Evolutionary conservation across 1,284 basidiomycete species (phyloP).

Genomic region (Tilletia indica): DNA sequence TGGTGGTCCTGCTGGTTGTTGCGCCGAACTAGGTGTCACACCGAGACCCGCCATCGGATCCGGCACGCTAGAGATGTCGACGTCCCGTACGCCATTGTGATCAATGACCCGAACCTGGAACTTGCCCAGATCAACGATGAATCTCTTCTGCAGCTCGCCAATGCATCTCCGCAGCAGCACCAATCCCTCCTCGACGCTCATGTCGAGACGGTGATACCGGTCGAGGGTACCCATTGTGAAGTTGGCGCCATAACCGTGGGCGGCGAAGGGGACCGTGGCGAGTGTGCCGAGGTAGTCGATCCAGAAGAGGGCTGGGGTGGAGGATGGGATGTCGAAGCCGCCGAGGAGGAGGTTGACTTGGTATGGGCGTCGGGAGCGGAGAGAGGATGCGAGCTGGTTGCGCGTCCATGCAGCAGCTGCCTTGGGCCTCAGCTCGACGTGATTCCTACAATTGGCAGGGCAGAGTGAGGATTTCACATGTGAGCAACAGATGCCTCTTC

Average conservation of each 20-base stretch:
- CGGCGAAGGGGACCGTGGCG: slow-evolving; percentile 83
- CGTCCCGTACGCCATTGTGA: slow-evolving; percentile 77
- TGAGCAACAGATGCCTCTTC: background rate
- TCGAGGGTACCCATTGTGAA: slow-evolving; percentile 90
- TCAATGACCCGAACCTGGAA: slow-evolving; percentile 90
- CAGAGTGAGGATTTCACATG: background rate
- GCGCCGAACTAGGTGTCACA: background rate
- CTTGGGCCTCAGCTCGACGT: slow-evolving; percentile 80
- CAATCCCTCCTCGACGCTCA: slow-evolving; percentile 77
- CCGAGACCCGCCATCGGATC: slow-evolving; percentile 16
- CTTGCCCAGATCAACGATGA: slow-evolving; percentile 69
- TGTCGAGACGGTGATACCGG: slow-evolving; percentile 73
- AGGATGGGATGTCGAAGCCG: slow-evolving; percentile 74
- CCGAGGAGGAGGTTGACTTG: slow-evolving; percentile 88
- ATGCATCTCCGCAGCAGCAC: slow-evolving; percentile 81
- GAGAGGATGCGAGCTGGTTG: slow-evolving; percentile 78
- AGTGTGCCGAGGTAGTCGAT: slow-evolving; percentile 91
- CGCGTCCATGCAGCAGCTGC: slow-evolving; percentile 94
- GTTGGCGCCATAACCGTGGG: slow-evolving; percentile 92
- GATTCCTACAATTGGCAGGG: slow-evolving; percentile 44
- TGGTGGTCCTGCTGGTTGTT: background rate
- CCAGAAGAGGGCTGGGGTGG: slow-evolving; percentile 79
- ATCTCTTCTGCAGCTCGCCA: slow-evolving; percentile 78
- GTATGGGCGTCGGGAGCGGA: slow-evolving; percentile 85
- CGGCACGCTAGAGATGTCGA: slow-evolving; percentile 50